phyloP scores from a whole-genome alignment of 2,329 filamentous ascomycete genomes.

The Aspergillus oerlinghausenensis region DNA sequence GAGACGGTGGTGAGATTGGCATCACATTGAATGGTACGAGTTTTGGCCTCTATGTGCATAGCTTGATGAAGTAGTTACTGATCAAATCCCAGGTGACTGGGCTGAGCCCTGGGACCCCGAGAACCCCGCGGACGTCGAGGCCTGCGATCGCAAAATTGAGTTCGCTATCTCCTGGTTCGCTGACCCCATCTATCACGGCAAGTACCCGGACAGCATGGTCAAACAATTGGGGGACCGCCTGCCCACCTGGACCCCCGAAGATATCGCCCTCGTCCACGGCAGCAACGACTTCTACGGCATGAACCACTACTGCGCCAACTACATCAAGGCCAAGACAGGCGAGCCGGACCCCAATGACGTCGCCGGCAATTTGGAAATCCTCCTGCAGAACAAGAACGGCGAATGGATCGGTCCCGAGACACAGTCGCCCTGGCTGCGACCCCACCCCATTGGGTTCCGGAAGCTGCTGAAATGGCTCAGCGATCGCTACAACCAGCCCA shows the following conservation, averaged over 20 bases:
- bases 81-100: constrained; percentile 58
- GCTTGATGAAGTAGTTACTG: neutral
- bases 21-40: constrained; percentile 74
- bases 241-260: constrained; percentile 68
- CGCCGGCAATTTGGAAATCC: constrained; percentile 69
- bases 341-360: constrained; percentile 62
- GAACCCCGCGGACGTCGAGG: constrained; percentile 70
- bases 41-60: neutral
- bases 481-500: constrained; percentile 68
- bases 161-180: constrained; percentile 86
- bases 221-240: constrained; percentile 74
- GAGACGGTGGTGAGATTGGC: constrained; percentile 70
- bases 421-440: constrained; percentile 75
- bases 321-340: constrained; percentile 67
- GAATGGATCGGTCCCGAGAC: constrained; percentile 76
- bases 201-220: constrained; percentile 79
- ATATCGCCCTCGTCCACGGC: constrained; percentile 69
- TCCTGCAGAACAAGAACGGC: constrained; percentile 66
- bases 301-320: constrained; percentile 92
- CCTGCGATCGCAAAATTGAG: constrained; percentile 75
- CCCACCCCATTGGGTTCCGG: constrained; percentile 70
- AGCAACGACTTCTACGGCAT: constrained; percentile 92
- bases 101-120: constrained; percentile 77
- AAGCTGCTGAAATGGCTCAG: constrained; percentile 72
- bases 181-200: constrained; percentile 79